Conservation (phyloP, 164 flowering plant genomes). For the Litsea cubeba region DNA sequence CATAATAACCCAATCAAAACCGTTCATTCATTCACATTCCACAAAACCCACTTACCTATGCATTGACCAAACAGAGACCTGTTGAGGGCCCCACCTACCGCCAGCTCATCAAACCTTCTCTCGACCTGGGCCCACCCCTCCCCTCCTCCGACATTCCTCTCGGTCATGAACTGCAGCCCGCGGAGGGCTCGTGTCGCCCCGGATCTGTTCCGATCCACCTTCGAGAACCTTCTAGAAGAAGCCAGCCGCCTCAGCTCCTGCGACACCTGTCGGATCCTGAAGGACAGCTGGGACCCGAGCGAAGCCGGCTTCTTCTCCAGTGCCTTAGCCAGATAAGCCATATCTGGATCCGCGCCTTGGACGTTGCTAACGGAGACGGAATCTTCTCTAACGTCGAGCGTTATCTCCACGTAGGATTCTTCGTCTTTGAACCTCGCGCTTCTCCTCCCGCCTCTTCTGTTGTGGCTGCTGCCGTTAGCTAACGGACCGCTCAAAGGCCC, state of each 20-base stretch:
- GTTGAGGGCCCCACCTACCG: slow-evolving; percentile 25
- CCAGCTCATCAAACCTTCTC: slow-evolving; percentile 25
- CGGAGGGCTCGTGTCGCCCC: slow-evolving; percentile 36
- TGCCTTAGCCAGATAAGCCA: slow-evolving; percentile 33
- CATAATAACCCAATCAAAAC: neutral
- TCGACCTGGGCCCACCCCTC: slow-evolving; percentile 37
- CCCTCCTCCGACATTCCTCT: slow-evolving; percentile 18
- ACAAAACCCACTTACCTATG: slow-evolving; percentile 25
- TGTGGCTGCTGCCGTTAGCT: neutral
- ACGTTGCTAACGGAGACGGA: slow-evolving; percentile 49
- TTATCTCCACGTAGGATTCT: slow-evolving; percentile 52
- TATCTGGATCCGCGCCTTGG: slow-evolving; percentile 39
- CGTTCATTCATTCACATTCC: neutral
- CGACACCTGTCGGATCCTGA: slow-evolving; percentile 38
- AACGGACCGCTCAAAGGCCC: slow-evolving; percentile 38
- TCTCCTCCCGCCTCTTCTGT: slow-evolving; percentile 12
- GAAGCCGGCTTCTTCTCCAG: slow-evolving; percentile 30
- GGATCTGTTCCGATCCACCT: slow-evolving; percentile 30
- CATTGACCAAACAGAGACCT: slow-evolving; percentile 32
- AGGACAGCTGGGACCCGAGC: slow-evolving; percentile 33
- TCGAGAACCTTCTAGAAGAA: slow-evolving; percentile 11
- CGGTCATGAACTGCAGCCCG: slow-evolving; percentile 36
- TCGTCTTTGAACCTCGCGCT: slow-evolving; percentile 39
- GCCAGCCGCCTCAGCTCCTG: slow-evolving; percentile 47
- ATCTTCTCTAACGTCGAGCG: slow-evolving; percentile 61